Evolutionary conservation across 2,329 filamentous ascomycete species (phyloP).

Genomic region (Talaromyces verruculosus): DNA sequence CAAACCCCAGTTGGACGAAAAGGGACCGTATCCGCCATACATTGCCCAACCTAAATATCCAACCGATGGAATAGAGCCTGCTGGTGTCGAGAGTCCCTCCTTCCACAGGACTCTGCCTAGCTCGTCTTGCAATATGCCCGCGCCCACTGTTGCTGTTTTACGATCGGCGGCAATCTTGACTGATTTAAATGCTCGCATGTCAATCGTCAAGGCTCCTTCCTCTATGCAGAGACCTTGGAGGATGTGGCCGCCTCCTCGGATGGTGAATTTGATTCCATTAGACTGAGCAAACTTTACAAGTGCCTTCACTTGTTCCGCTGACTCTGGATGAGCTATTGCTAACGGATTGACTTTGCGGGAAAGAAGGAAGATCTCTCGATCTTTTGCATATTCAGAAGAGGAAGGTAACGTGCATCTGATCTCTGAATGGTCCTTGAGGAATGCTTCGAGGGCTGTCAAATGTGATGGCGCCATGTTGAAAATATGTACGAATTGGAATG

Average conservation of each 20-base stretch:
- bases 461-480: conserved; percentile 11
- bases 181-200: conserved; percentile 40
- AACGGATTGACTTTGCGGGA: conserved; percentile 19
- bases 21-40: conserved; percentile 40
- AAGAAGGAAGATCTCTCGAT: conserved; percentile 8
- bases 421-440: conserved; percentile 10
- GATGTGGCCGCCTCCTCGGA: conserved; percentile 41
- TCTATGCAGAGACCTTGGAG: conserved; percentile 35
- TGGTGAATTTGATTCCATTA: conserved; percentile 26
- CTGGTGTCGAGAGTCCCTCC: conserved; percentile 32
- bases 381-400: conserved; percentile 9
- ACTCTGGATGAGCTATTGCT: conserved; percentile 30
- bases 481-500: neutral
- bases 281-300: conserved; percentile 26
- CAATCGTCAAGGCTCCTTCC: conserved; percentile 36
- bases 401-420: conserved; percentile 18
- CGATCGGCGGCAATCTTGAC: conserved; percentile 31
- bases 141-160: conserved; percentile 37
- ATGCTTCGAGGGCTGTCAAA: neutral
- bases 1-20: conserved; percentile 34
- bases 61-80: conserved; percentile 29
- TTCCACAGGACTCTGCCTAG: conserved; percentile 30
- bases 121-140: conserved; percentile 36
- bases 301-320: conserved; percentile 28
- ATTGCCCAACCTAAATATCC: conserved; percentile 43